phyloP scores from a whole-genome alignment of 495 filamentous ascomycete species.

The Penicillium riverlandense region DNA sequence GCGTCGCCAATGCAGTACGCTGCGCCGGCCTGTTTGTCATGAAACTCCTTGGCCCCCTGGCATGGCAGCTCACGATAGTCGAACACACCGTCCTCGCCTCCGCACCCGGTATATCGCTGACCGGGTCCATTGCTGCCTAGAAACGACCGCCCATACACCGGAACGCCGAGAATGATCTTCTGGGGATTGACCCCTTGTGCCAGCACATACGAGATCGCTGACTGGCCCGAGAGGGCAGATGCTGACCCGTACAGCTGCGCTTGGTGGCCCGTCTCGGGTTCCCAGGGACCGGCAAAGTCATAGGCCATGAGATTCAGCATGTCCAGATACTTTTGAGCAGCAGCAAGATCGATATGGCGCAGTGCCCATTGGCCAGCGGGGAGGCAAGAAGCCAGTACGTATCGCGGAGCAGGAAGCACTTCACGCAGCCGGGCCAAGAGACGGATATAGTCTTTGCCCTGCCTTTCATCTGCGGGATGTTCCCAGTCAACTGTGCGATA shows the following conservation, averaged over 20 bases:
- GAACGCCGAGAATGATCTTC: conserved; percentile 76
- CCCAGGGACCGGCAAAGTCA: conserved; percentile 82
- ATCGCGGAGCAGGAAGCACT: conserved; percentile 65
- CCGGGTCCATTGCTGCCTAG: conserved; percentile 57
- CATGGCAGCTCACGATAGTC: conserved; percentile 75
- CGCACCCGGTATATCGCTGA: conserved; percentile 54
- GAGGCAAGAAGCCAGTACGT: conserved; percentile 71
- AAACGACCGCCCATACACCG: conserved; percentile 77
- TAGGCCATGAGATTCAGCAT: conserved; percentile 80
- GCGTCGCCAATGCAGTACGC: conserved; percentile 75
- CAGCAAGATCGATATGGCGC: conserved; percentile 64
- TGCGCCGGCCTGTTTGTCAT: conserved; percentile 61
- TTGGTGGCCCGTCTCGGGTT: conserved; percentile 62
- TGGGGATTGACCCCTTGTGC: conserved; percentile 58
- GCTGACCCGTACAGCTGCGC: conserved; percentile 65
- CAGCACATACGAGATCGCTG: conserved; percentile 58
- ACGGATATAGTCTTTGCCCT: conserved; percentile 67
- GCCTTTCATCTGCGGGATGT: conserved; percentile 60
- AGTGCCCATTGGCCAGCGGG: conserved; percentile 72
- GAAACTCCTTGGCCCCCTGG: conserved; percentile 58
- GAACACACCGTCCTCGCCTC: conserved; percentile 74
- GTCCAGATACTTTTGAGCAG: conserved; percentile 62
- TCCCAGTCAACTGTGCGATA: conserved; percentile 75
- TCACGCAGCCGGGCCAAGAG: conserved; percentile 63
- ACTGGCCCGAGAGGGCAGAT: conserved; percentile 50